phyloP scores from a whole-genome alignment of 2,329 filamentous ascomycete genomes.

The Zasmidium cellare region DNA sequence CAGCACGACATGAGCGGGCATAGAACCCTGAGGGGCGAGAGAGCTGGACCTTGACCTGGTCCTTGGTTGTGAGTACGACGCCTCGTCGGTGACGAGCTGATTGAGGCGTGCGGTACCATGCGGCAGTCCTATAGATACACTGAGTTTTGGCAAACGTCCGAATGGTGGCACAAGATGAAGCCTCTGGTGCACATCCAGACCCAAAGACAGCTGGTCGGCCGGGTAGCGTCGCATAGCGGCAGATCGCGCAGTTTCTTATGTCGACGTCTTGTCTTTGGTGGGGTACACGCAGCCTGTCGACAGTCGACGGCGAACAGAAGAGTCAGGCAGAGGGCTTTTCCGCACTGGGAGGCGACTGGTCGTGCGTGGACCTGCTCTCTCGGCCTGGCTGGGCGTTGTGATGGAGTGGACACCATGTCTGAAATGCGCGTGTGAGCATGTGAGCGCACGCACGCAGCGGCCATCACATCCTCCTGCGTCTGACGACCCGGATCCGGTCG shows the following conservation, averaged over 20 bases:
- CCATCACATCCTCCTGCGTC: neutral
- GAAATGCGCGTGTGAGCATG: conserved; percentile 1
- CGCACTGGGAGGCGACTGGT: neutral
- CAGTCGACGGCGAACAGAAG: too few species aligned
- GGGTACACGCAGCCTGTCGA: conserved; percentile 21
- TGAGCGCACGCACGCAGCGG: neutral
- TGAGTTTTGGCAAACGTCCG: neutral
- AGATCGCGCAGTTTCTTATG: conserved; percentile 34
- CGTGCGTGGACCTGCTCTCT: neutral
- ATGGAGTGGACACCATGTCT: conserved; percentile 2
- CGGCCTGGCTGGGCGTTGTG: neutral
- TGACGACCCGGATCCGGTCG: neutral
- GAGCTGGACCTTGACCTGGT: conserved; percentile 1
- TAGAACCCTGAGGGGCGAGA: conserved; percentile 7
- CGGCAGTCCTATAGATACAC: neutral
- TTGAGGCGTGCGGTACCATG: neutral
- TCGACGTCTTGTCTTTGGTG: conserved; percentile 31
- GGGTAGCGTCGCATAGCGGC: conserved; percentile 32
- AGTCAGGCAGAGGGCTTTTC: conserved; percentile 4
- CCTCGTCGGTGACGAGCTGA: neutral
- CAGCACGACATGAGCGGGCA: neutral
- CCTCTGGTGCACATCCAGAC: conserved; percentile 11
- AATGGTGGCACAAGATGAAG: conserved; percentile 11
- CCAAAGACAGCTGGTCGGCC: conserved; percentile 21
- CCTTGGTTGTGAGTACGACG: conserved; percentile 6